Evolutionary conservation across 176 grass and related monocot genomes (phyloP), one percentile per base, ranked within the genome.

Genomic region (Phragmites australis): DNA sequence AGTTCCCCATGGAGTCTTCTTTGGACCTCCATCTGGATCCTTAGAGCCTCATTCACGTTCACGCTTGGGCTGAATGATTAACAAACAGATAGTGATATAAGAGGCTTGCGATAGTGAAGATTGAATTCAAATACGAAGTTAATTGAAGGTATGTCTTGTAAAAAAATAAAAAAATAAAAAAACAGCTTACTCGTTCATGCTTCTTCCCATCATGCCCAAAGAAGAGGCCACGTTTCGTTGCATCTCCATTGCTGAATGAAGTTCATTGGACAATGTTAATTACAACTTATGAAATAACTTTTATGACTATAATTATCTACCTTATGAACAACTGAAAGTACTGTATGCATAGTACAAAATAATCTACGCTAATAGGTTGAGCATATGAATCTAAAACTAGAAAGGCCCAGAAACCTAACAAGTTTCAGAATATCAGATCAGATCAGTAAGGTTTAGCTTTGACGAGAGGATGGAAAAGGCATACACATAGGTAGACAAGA

Each of bases 21-120:
- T 55, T 93, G 88, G 50, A 99, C 93, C 84, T 99, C 96, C 92
- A 95, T 86, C 75, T 93, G 88, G 90, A 99, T 99, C 74, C 86
- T 82, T 80, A 94, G 39, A 16, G 88, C 88, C 22, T 98, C 92
- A 25, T 83, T 87, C 43, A 99, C 80, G 54, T 95, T 87, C 66
- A 87, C 80, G 74, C 75, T 99, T 76, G 92, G 90, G 78, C 90
- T 94, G 81, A 41, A 73, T 80, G 8, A 68, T 85, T 41, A 8
- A 43, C 26, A 68, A 55, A 21, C 69, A 54, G 0, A 6, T 52
- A 37, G 25, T 25, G 18, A 16, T 59, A 50, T 53, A 12, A 46
- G 32, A 55, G 70, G 17, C 23, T 72, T 52, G 44, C 54, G 14
- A 56, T 57, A 17, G 22, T 66, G 40, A 65, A 65, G 18, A 40